Percentiles rank a stretch among this genome's conserved stretches.
Conservation (phyloP, 2,329 filamentous ascomycete genomes). For the Aspergillus spinulosporus region DNA sequence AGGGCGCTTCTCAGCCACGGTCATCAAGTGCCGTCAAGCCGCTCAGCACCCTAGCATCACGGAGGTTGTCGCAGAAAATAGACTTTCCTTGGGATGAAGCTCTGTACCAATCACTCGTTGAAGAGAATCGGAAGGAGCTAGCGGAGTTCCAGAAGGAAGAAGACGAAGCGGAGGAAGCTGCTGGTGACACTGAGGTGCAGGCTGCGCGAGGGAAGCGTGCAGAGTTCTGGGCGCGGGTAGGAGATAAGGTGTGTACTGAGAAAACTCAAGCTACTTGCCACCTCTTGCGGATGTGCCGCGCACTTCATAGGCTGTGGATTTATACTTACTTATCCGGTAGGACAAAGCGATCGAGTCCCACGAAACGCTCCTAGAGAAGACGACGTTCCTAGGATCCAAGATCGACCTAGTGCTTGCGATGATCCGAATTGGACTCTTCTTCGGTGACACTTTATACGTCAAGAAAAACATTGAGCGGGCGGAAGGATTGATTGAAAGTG, state of each 20-base stretch:
- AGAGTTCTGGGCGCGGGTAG: slow-evolving; percentile 92
- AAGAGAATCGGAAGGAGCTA: slow-evolving; percentile 75
- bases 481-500: slow-evolving; percentile 85
- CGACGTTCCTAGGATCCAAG: slow-evolving; percentile 92
- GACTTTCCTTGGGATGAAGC: slow-evolving; percentile 88
- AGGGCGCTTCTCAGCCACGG: slow-evolving; percentile 54
- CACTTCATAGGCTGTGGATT: slow-evolving; percentile 1
- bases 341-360: slow-evolving; percentile 92
- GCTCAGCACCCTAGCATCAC: slow-evolving; percentile 71
- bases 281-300: neutral
- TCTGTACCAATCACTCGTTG: slow-evolving; percentile 74
- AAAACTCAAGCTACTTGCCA: neutral
- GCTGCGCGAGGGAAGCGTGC: slow-evolving; percentile 91
- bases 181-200: slow-evolving; percentile 92
- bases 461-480: slow-evolving; percentile 93
- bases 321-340: slow-evolving; percentile 47
- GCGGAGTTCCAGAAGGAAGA: slow-evolving; percentile 79
- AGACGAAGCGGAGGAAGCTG: slow-evolving; percentile 92
- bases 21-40: slow-evolving; percentile 35
- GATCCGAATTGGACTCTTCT: slow-evolving; percentile 93
- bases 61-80: slow-evolving; percentile 63
- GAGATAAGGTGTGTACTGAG: slow-evolving; percentile 73
- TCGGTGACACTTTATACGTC: slow-evolving; percentile 85
- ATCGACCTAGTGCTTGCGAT: slow-evolving; percentile 96
- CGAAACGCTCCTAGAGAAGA: slow-evolving; percentile 94